These are phyloP conservation scores for Trichoderma cornu-damae DNA, from an alignment of 2,329 filamentous ascomycete genomes.

Conservation along the genomic window DNA sequence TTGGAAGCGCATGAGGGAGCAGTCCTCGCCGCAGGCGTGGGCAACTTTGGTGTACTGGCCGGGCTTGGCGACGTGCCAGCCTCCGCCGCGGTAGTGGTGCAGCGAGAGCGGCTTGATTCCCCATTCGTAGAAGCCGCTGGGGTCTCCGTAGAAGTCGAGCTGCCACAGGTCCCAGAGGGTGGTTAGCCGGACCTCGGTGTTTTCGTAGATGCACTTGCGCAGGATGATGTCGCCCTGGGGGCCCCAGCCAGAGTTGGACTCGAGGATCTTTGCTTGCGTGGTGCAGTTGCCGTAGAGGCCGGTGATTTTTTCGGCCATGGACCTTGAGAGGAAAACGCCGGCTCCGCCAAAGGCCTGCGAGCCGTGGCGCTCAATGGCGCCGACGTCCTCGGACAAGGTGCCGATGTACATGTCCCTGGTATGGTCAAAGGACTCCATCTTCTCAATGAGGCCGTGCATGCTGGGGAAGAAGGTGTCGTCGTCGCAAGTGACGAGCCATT, in stretches of 20 bases:
- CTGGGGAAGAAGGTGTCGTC: conserved; percentile 62
- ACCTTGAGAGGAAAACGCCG: conserved; percentile 56
- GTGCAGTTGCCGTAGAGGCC: conserved; percentile 43
- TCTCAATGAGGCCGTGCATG: conserved; percentile 49
- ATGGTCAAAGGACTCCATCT: conserved; percentile 49
- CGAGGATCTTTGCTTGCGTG: conserved; percentile 46
- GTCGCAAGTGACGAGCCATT: conserved; percentile 59
- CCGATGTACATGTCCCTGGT: conserved; percentile 53
- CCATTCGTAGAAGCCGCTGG: conserved; percentile 60
- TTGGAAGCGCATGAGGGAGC: conserved; percentile 54
- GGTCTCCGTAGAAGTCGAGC: conserved; percentile 55
- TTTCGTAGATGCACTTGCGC: conserved; percentile 59
- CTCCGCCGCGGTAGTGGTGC: conserved; percentile 59
- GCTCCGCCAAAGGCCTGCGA: conserved; percentile 61
- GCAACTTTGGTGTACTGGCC: conserved; percentile 54
- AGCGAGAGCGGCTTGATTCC: conserved; percentile 56
- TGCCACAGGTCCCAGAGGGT: conserved; percentile 55
- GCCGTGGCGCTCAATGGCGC: conserved; percentile 55
- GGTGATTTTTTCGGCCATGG: conserved; percentile 43
- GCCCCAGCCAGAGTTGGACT: conserved; percentile 55
- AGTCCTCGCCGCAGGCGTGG: conserved; percentile 56
- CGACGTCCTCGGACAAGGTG: conserved; percentile 56
- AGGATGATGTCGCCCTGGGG: conserved; percentile 58
- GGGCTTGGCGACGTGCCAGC: conserved; percentile 52
- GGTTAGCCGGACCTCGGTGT: conserved; percentile 54